Percentiles rank a stretch among this genome's conserved stretches.
These are phyloP conservation scores for Zygosaccharomyces kombuchaensis DNA, from an alignment of 805 yeast species.

Conservation along the genomic window DNA sequence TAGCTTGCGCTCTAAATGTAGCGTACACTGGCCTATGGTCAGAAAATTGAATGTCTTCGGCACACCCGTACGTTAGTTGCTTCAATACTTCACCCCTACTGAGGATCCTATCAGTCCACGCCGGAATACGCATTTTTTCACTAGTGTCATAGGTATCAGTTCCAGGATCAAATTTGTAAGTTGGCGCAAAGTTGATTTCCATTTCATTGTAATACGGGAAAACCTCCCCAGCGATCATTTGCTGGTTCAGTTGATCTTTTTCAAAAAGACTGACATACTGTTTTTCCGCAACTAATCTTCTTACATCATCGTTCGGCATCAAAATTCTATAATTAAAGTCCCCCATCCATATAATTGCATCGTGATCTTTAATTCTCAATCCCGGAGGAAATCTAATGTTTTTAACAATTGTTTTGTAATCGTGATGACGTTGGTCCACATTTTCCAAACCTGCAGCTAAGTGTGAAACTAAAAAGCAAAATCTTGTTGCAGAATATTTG, in stretches of 20 bases:
- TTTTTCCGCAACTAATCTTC: slow-evolving; percentile 45
- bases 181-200: slow-evolving; percentile 78
- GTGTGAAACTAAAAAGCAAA: slow-evolving; percentile 83
- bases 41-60: slow-evolving; percentile 57
- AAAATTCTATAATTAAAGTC: slow-evolving; percentile 86
- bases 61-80: slow-evolving; percentile 58
- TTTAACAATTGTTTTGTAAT: slow-evolving; percentile 72
- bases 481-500: slow-evolving; percentile 56
- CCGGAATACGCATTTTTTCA: slow-evolving; percentile 89
- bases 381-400: slow-evolving; percentile 62
- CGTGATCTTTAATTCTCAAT: slow-evolving; percentile 65
- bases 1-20: slow-evolving; percentile 56
- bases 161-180: slow-evolving; percentile 91
- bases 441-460: slow-evolving; percentile 89
- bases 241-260: slow-evolving; percentile 73
- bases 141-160: slow-evolving; percentile 78
- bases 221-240: slow-evolving; percentile 70
- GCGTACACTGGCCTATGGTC: slow-evolving; percentile 92
- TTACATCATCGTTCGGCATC: slow-evolving; percentile 65
- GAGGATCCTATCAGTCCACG: slow-evolving; percentile 94
- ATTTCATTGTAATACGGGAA: slow-evolving; percentile 80
- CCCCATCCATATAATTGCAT: slow-evolving; percentile 84
- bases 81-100: slow-evolving; percentile 56
- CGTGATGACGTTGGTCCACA: slow-evolving; percentile 77
- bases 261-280: slow-evolving; percentile 54